These are phyloP conservation scores for Fusarium palustre DNA, from an alignment of 2,329 filamentous ascomycete species.

Conservation along the genomic window DNA sequence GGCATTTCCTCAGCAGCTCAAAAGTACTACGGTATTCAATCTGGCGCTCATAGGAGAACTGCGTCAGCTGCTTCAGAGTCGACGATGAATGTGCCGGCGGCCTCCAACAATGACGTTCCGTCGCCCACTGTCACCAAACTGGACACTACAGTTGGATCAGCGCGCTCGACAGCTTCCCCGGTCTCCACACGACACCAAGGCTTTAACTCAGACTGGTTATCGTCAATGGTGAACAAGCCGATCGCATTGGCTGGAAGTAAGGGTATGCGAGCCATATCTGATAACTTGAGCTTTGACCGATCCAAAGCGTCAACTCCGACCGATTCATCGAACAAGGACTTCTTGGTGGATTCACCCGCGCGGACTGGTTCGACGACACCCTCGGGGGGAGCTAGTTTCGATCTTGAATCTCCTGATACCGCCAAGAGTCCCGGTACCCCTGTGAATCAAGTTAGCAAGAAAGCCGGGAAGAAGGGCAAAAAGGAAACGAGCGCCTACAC, in stretches of 20 bases:
- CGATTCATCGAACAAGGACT: conserved; percentile 57
- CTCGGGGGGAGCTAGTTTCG: conserved; percentile 76
- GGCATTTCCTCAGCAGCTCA: conserved; percentile 72
- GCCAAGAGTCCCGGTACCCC: conserved; percentile 66
- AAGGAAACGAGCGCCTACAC: conserved; percentile 96
- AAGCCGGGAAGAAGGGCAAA: conserved; percentile 79
- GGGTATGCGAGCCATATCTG: conserved; percentile 87
- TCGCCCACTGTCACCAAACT: conserved; percentile 71
- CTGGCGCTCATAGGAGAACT: conserved; percentile 66
- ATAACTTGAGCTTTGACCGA: conserved; percentile 71
- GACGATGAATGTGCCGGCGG: conserved; percentile 61
- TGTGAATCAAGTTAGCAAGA: conserved; percentile 61
- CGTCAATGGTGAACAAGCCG: conserved; percentile 63
- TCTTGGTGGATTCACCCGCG: conserved; percentile 62
- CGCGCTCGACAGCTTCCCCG: conserved; percentile 58
- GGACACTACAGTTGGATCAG: conserved; percentile 59
- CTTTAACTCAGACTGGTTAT: conserved; percentile 68
- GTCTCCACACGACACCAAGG: conserved; percentile 57
- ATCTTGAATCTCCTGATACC: conserved; percentile 78
- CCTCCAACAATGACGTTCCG: conserved; percentile 67
- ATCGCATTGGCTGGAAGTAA: conserved; percentile 64
- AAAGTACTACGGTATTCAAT: conserved; percentile 72
- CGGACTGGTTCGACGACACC: conserved; percentile 81
- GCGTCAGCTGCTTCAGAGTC: conserved; percentile 71
- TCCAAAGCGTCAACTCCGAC: conserved; percentile 62